phyloP scores from a whole-genome alignment of 139 green algal species.

The Picochlorum sp. region DNA sequence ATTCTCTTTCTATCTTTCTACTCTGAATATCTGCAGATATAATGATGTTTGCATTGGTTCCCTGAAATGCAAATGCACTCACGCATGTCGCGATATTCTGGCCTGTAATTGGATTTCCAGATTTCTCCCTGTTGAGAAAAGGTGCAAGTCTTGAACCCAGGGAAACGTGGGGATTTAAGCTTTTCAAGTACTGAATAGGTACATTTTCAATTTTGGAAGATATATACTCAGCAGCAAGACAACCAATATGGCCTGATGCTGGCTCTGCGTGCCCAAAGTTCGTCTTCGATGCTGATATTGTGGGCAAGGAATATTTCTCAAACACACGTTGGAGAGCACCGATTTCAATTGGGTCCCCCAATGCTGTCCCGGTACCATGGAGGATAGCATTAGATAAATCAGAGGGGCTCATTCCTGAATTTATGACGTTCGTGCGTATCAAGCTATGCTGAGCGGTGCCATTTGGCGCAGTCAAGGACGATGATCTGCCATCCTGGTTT shows the following conservation, averaged over 20 bases:
- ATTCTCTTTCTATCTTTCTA: no score
- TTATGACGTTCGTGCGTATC: slow-evolving; percentile 34
- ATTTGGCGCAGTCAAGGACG: slow-evolving; percentile 76
- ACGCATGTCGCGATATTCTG: slow-evolving; percentile 1
- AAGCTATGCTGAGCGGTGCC: slow-evolving; percentile 71
- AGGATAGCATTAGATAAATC: neutral
- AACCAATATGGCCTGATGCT: slow-evolving; percentile 33
- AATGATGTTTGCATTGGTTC: slow-evolving; percentile 54
- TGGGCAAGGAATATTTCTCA: neutral
- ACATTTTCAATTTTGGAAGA: neutral
- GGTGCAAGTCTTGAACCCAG: no score
- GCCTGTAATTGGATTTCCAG: neutral
- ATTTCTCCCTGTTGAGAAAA: neutral
- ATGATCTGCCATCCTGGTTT: slow-evolving; percentile 66
- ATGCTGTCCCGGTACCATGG: slow-evolving; percentile 19
- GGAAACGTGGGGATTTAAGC: slow-evolving; percentile 46
- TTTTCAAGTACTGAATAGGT: slow-evolving; percentile 25
- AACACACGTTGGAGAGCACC: neutral
- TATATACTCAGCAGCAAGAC: slow-evolving; percentile 21
- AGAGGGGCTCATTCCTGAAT: neutral
- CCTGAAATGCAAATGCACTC: slow-evolving; percentile 46
- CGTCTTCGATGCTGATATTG: slow-evolving; percentile 56
- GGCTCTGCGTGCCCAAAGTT: slow-evolving; percentile 64
- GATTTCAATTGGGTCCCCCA: slow-evolving; percentile 8
- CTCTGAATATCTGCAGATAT: slow-evolving; percentile 1